Evolutionary conservation across 2,329 filamentous ascomycete genomes (phyloP).

Genomic region (Cladosporium sp.): DNA sequence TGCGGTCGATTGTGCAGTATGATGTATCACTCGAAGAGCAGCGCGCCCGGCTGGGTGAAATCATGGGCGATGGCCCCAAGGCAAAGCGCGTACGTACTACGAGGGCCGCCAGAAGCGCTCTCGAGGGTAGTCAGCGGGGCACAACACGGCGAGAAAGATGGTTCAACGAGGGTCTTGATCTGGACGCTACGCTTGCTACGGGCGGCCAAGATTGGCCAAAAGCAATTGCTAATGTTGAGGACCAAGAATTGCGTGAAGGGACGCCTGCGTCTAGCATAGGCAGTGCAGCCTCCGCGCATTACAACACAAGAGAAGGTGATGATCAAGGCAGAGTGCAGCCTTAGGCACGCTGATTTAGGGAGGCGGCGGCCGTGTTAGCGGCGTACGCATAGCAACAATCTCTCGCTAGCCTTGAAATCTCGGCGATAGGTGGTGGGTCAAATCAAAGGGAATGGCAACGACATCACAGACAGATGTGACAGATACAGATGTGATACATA

Average conservation of each 20-base stretch:
- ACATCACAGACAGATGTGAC: neutral
- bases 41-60: constrained; percentile 54
- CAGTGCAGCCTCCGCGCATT: neutral
- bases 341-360: neutral
- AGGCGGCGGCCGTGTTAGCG: neutral
- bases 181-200: constrained; percentile 59
- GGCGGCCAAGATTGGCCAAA: constrained; percentile 36
- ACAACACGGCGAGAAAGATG: constrained; percentile 65
- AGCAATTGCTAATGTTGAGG: neutral
- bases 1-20: constrained; percentile 76
- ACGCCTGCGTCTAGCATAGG: constrained; percentile 12
- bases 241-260: neutral
- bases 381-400: constrained; percentile 10
- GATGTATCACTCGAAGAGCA: constrained; percentile 67
- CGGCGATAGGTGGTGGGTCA: constrained; percentile 8
- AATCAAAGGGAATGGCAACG: constrained; percentile 6
- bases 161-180: constrained; percentile 59
- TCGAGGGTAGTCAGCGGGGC: constrained; percentile 60
- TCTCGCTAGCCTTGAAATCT: constrained; percentile 11
- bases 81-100: constrained; percentile 63
- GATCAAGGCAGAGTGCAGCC: neutral
- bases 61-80: constrained; percentile 48
- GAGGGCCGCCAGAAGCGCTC: constrained; percentile 65
- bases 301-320: too few relatives aligned
- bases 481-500: too few relatives aligned